Evolutionary conservation across 352 stramenopile genomes (phyloP).

Genomic region (Phytopythium aichiense): DNA sequence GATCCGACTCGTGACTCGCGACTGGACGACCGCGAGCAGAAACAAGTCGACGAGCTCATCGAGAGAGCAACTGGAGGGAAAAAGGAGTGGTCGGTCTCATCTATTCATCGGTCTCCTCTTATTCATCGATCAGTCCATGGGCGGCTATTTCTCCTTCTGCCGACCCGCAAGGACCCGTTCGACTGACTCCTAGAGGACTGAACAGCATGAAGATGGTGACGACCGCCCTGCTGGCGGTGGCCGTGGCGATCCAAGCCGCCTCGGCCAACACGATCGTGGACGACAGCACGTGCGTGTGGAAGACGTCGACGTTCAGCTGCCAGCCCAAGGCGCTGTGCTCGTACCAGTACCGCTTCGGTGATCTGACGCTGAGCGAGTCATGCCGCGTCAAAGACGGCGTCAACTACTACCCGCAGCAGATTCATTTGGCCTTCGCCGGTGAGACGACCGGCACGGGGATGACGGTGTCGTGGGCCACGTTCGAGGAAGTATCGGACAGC

Average conservation of each 20-base stretch:
- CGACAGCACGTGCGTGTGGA: slow-evolving; percentile 29
- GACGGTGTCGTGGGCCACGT: slow-evolving; percentile 18
- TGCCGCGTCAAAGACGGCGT: slow-evolving; percentile 33
- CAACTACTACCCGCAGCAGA: slow-evolving; percentile 55
- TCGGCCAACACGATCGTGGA: slow-evolving; percentile 22
- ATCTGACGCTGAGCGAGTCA: slow-evolving; percentile 34
- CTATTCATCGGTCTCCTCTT: neutral
- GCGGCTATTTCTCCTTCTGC: neutral
- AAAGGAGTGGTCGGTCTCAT: neutral
- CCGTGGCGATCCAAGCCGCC: slow-evolving; percentile 2
- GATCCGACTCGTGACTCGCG: neutral
- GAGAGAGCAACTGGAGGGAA: neutral
- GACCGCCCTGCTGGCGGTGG: neutral
- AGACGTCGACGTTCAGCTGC: slow-evolving; percentile 19
- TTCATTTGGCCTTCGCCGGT: slow-evolving; percentile 52
- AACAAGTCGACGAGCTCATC: neutral
- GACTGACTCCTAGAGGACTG: neutral
- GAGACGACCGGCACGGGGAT: slow-evolving; percentile 35
- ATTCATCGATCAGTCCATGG: too few relatives aligned
- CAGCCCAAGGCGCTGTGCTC: slow-evolving; percentile 23
- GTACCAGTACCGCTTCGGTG: slow-evolving; percentile 34
- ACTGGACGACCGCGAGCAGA: neutral
- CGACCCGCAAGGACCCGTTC: neutral
- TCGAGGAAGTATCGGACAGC: neutral
- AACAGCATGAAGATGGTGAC: slow-evolving; percentile 8